phyloP scores from a whole-genome alignment of 148 eudicot species.

The Cornus florida region DNA sequence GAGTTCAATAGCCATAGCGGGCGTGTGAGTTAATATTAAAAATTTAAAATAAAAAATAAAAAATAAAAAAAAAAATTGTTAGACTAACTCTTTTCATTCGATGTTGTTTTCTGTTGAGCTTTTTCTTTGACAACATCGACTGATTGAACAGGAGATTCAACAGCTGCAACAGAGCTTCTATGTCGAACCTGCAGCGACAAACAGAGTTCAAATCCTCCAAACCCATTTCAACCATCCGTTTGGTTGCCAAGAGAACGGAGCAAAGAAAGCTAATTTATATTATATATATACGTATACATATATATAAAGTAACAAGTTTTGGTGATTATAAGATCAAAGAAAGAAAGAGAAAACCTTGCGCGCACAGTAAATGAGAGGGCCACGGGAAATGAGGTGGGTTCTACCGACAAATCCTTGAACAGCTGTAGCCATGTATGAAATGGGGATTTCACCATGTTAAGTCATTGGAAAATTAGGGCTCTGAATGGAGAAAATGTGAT shows the following conservation, averaged over 20 bases:
- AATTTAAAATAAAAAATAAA: no score
- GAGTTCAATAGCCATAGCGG: no score
- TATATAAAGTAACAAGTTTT: not conserved
- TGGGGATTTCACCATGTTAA: not conserved
- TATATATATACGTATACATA: no score
- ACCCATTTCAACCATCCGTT: not conserved
- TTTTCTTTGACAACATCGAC: conserved; percentile 1
- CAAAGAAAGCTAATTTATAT: not conserved
- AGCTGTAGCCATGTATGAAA: conserved; percentile 8
- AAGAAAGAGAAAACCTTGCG: conserved; percentile 21
- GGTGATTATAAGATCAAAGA: not conserved
- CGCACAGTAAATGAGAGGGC: conserved; percentile 23
- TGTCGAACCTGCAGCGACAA: conserved; percentile 13
- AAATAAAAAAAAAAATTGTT: not conserved
- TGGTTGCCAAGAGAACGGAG: not conserved
- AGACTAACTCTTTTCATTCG: conserved; percentile 10
- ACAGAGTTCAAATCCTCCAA: not conserved
- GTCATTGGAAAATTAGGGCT: not conserved
- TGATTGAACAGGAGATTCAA: conserved; percentile 18
- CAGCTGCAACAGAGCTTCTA: conserved; percentile 11
- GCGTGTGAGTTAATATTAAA: no score
- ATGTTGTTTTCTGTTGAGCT: not conserved
- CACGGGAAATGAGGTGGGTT: conserved; percentile 22
- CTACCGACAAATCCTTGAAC: conserved; percentile 22
- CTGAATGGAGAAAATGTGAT: not conserved